Base-by-base conservation (phyloP, 495 filamentous ascomycete genomes). In the Platismatia glauca region DNA sequence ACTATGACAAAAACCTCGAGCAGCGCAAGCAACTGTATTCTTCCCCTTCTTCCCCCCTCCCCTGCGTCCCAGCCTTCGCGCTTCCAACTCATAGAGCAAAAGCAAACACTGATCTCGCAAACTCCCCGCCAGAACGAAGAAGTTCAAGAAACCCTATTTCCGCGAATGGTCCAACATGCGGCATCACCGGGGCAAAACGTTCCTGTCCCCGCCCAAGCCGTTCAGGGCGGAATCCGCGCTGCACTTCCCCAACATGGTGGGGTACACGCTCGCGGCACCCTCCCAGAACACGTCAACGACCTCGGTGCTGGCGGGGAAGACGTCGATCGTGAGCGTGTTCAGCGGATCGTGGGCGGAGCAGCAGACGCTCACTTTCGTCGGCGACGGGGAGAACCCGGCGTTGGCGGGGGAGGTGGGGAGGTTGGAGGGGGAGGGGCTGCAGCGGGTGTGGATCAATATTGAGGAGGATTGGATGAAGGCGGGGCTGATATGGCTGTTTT, bases 191-290 rank as follows among this genome's bases (percentile, higher is more conserved):
- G 94, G 94, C 68, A 97, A 97, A 73, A 88, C 88, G 38, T 97
- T 96, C 76, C 70, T 88, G 22, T 85, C 92, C 11, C 90, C 90
- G 41, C 80, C 85, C 4, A 79, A 83, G 7, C 77, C 90, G 38
- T 96, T 97, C 79, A 84, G 83, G 57, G 75, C 76, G 60, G 88
- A 90, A 37, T 79, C 82, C 13, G 84, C 92, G 18, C 84, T 96
- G 37, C 96, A 86, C 77, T 97, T 99, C 79, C 95, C 94, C 34
- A 99, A 99, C 74, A 75, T 99, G 48, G 75, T 79, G 68, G 94
- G 94, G 7, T 78, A 78, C 44, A 96, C 94, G 6, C 78, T 97
- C 12, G 75, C 77, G 12, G 75, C 76, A 0, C 71, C 74, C 68
- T 79, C 71, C 57, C 16, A 58, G 33, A 55, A 12, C 48, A 73